Evolutionary conservation across 768 basidiomycete species (phyloP).

Genomic region (Lactifluus piperatus): DNA sequence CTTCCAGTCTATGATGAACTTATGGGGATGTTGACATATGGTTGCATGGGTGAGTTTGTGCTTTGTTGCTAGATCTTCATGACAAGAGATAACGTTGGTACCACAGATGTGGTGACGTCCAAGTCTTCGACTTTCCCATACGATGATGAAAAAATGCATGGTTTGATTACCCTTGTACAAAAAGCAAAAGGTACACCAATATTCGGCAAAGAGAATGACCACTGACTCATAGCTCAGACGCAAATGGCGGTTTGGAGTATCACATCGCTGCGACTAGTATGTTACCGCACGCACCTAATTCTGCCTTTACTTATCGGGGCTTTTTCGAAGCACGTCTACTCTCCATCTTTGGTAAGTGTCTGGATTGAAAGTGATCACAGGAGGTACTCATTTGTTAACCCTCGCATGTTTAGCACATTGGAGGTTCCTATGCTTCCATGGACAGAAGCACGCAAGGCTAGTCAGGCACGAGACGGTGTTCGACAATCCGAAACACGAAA

Average conservation of each 20-base stretch:
- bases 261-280: conserved; percentile 4
- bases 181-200: conserved; percentile 1
- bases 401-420: conserved; percentile 4
- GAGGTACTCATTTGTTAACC: not conserved
- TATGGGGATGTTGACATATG: conserved; percentile 30
- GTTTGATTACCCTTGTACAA: conserved; percentile 10
- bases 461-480: conserved; percentile 4
- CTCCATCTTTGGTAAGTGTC: conserved; percentile 13
- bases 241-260: not conserved
- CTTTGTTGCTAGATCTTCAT: no score
- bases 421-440: conserved; percentile 16
- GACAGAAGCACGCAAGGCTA: conserved; percentile 14
- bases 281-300: not conserved
- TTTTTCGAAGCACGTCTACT: conserved; percentile 10
- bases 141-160: not conserved
- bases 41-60: conserved; percentile 32
- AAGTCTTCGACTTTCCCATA: conserved; percentile 10
- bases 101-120: conserved; percentile 15
- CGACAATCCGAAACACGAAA: not conserved
- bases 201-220: no score
- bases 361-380: not conserved
- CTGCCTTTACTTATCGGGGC: not conserved
- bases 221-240: not conserved
- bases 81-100: not conserved
- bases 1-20: conserved; percentile 24